Percentiles rank a stretch among this genome's conserved stretches.
These are phyloP conservation scores for Zea luxurians DNA, from an alignment of 176 grass and related monocot genomes.

Conservation along the genomic window DNA sequence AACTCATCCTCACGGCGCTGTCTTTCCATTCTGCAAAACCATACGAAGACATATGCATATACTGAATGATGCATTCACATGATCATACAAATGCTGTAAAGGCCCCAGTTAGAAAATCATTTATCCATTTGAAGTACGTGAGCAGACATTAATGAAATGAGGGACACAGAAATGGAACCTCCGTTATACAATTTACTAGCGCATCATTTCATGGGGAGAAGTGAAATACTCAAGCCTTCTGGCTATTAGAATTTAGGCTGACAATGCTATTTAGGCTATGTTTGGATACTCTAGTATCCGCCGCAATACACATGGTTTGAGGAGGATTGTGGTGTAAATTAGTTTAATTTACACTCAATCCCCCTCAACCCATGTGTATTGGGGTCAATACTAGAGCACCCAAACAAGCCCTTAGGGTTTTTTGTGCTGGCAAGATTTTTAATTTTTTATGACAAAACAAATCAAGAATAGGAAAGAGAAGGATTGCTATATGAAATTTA, in stretches of 20 bases:
- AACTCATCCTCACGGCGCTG: constrained; percentile 85
- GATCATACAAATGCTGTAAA: constrained; percentile 18
- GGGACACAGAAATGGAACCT: neutral
- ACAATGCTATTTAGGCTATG: neutral
- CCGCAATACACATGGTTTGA: no score
- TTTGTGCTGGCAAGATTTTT: constrained; percentile 9
- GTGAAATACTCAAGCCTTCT: neutral
- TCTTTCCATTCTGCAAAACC: constrained; percentile 74
- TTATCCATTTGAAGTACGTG: constrained; percentile 1
- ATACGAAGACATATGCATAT: constrained; percentile 30
- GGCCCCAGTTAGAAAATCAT: constrained; percentile 14
- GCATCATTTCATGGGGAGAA: neutral
- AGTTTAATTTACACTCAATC: no score
- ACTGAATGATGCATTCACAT: constrained; percentile 14
- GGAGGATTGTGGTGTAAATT: no score
- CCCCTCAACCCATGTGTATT: no score
- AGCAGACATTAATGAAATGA: neutral
- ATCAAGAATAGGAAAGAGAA: constrained; percentile 2
- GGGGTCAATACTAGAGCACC: no score
- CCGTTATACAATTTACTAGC: neutral
- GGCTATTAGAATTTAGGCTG: neutral
- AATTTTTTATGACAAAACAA: constrained; percentile 24
- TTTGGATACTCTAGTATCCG: no score
- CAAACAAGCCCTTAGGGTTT: neutral
- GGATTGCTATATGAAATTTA: neutral